Evolutionary conservation across 768 basidiomycete genomes (phyloP).

Genomic region (Pisolithus orientalis): DNA sequence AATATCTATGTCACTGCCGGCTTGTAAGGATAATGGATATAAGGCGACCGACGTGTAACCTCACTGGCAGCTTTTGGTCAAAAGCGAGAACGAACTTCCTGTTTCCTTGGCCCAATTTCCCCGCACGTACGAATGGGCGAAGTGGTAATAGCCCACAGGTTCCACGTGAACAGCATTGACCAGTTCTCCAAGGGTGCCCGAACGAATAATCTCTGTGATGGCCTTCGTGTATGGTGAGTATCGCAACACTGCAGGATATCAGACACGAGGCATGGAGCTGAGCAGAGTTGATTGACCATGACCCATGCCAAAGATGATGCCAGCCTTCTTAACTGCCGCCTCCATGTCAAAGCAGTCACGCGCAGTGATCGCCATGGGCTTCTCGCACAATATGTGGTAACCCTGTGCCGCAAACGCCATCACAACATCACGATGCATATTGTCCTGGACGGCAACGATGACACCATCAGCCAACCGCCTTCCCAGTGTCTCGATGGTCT

Average conservation of each 20-base stretch:
- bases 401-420: constrained; percentile 73
- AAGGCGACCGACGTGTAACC: constrained; percentile 17
- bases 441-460: constrained; percentile 74
- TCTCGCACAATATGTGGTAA: constrained; percentile 89
- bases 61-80: constrained; percentile 91
- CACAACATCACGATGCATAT: constrained; percentile 70
- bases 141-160: constrained; percentile 83
- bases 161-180: constrained; percentile 83
- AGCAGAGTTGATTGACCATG: constrained; percentile 49
- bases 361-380: constrained; percentile 79
- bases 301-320: constrained; percentile 78
- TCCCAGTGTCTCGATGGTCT: constrained; percentile 56
- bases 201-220: constrained; percentile 62
- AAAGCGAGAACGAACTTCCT: constrained; percentile 70
- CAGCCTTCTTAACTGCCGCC: constrained; percentile 58
- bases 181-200: constrained; percentile 66
- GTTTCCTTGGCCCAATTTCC: constrained; percentile 73
- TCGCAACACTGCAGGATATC: constrained; percentile 54
- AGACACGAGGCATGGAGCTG: neutral
- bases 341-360: constrained; percentile 75
- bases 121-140: constrained; percentile 85
- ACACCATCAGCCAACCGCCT: constrained; percentile 78
- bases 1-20: constrained; percentile 74
- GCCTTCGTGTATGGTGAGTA: constrained; percentile 81
- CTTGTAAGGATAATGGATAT: constrained; percentile 1